Conservation (phyloP, 1,284 basidiomycete species). For the Trichosporon inkin region DNA sequence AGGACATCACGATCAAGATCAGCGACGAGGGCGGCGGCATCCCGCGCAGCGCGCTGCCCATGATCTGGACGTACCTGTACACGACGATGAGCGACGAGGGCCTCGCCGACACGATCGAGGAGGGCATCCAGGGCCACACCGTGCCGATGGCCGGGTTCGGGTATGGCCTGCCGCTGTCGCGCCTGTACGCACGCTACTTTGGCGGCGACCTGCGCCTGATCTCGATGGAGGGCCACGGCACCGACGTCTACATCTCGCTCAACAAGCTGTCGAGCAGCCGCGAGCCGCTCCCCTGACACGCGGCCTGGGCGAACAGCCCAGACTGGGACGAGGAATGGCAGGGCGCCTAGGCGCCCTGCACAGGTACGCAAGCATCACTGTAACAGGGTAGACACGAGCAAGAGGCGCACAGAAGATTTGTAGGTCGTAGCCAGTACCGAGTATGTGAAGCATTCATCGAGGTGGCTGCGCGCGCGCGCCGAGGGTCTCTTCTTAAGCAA, state of each 20-base stretch:
- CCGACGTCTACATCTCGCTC: conserved; percentile 44
- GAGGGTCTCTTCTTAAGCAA: too few relatives aligned
- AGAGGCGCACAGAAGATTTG: neutral
- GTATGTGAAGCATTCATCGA: too few relatives aligned
- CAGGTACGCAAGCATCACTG: too few relatives aligned
- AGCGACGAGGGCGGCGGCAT: conserved; percentile 95
- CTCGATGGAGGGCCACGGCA: conserved; percentile 77
- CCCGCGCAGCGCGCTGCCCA: conserved; percentile 81
- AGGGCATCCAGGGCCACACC: conserved; percentile 74
- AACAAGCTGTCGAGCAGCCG: conserved; percentile 46
- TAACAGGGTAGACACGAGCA: too few relatives aligned
- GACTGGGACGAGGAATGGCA: neutral
- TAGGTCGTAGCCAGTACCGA: neutral
- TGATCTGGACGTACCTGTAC: conserved; percentile 97
- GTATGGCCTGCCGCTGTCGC: conserved; percentile 84
- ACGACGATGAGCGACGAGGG: conserved; percentile 92
- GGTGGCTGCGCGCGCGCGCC: too few relatives aligned
- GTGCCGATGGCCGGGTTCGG: conserved; percentile 95
- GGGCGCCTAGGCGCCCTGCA: neutral
- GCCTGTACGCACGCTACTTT: conserved; percentile 62
- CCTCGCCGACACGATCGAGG: conserved; percentile 79
- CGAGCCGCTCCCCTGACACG: conserved; percentile 21
- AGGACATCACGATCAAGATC: conserved; percentile 99
- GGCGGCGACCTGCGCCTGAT: conserved; percentile 94
- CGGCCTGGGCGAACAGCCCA: neutral